These are phyloP conservation scores for Brassica incana DNA, from an alignment of 345 rosid genomes.

Conservation along the genomic window DNA sequence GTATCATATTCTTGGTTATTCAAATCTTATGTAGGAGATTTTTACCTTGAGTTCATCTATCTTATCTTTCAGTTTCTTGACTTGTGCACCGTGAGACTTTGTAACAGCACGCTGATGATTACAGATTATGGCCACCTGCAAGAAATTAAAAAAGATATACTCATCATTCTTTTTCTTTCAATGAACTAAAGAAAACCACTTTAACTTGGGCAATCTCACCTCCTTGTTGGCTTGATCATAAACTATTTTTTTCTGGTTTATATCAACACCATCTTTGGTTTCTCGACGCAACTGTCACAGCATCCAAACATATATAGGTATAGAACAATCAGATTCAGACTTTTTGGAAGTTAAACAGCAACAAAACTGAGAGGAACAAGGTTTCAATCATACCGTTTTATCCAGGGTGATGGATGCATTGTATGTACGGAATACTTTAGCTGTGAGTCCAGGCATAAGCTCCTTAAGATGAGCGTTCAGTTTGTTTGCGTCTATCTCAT, in stretches of 20 bases:
- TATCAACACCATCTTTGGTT: conserved; percentile 86
- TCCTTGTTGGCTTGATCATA: conserved; percentile 87
- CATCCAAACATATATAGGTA: background rate
- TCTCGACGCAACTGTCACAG: conserved; percentile 64
- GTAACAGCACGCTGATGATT: conserved; percentile 88
- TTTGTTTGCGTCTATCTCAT: conserved; percentile 76
- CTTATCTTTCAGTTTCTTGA: conserved; percentile 7
- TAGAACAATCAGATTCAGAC: background rate
- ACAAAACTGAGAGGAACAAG: background rate
- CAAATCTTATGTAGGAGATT: background rate
- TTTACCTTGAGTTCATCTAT: conserved; percentile 40
- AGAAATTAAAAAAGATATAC: background rate
- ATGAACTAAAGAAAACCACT: background rate
- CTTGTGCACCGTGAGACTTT: conserved; percentile 57
- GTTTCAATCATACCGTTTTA: conserved; percentile 57
- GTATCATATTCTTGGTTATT: background rate
- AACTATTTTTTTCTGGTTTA: conserved; percentile 59
- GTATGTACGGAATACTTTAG: conserved; percentile 96
- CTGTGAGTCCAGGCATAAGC: conserved; percentile 92
- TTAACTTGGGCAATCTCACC: conserved; percentile 33
- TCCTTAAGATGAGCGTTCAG: conserved; percentile 88
- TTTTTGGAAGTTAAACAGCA: background rate
- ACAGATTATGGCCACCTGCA: conserved; percentile 94
- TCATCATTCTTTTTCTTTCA: background rate
- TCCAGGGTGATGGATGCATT: conserved; percentile 92